Conservation (phyloP, 2,329 filamentous ascomycete species). For the Metarhizium anisopliae region DNA sequence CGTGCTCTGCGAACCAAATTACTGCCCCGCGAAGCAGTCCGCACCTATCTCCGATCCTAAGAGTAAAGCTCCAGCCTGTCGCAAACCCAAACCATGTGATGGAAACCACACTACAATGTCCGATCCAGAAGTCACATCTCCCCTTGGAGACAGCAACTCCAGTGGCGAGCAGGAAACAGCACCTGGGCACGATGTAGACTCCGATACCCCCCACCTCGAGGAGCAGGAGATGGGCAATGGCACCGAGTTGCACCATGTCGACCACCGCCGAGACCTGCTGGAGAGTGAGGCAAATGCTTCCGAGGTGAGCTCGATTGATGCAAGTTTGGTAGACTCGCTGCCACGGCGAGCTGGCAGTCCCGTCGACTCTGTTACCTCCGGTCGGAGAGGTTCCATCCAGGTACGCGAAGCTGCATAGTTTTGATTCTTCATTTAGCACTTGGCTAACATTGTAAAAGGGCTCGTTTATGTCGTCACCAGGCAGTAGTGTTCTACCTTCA, state of each 20-base stretch:
- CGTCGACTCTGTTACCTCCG: conserved; percentile 59
- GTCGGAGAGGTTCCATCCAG: conserved; percentile 73
- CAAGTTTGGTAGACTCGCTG: conserved; percentile 35
- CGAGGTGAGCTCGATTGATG: conserved; percentile 44
- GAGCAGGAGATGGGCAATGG: neutral
- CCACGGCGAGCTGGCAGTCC: conserved; percentile 56
- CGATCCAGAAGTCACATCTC: conserved; percentile 37
- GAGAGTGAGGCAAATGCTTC: conserved; percentile 36
- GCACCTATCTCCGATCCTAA: neutral
- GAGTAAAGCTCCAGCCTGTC: neutral
- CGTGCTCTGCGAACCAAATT: neutral
- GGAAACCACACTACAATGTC: conserved; percentile 36
- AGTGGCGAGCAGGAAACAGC: conserved; percentile 33
- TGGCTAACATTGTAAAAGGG: conserved; percentile 36
- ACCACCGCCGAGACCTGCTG: conserved; percentile 35
- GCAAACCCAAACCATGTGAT: conserved; percentile 21
- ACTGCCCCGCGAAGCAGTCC: neutral
- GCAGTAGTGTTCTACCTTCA: conserved; percentile 64
- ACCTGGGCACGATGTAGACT: conserved; percentile 11
- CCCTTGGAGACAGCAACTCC: conserved; percentile 27
- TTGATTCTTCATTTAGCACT: neutral
- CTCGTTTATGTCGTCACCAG: conserved; percentile 55
- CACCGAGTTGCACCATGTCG: conserved; percentile 3
- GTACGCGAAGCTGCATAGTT: conserved; percentile 33
- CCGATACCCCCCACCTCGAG: conserved; percentile 6